phyloP scores from a whole-genome alignment of 2,329 filamentous ascomycete genomes.

The Ampelomyces quisqualis region DNA sequence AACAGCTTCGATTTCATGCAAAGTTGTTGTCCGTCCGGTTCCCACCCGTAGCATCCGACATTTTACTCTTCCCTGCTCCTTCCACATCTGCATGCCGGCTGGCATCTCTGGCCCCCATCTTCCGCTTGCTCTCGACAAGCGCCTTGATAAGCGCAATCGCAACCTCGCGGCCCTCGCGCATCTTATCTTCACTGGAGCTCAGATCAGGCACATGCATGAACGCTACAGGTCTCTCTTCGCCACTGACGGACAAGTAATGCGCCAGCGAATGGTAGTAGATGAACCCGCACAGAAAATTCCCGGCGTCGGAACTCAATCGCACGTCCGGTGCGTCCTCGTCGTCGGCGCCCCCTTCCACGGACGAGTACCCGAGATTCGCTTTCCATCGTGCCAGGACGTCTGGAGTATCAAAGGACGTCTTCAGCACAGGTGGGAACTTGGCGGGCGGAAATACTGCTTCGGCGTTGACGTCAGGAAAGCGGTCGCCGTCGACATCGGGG shows the following conservation, averaged over 20 bases:
- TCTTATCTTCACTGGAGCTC: slow-evolving; percentile 25
- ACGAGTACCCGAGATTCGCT: slow-evolving; percentile 12
- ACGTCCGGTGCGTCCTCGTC: slow-evolving; percentile 23
- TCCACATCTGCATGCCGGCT: neutral
- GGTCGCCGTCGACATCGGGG: slow-evolving; percentile 37
- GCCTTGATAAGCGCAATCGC: slow-evolving; percentile 38
- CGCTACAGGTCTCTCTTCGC: slow-evolving; percentile 31
- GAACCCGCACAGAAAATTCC: slow-evolving; percentile 43
- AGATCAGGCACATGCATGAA: slow-evolving; percentile 43
- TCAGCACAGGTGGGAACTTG: slow-evolving; percentile 25
- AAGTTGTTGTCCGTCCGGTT: slow-evolving; percentile 2
- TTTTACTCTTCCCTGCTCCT: neutral
- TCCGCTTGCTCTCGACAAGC: slow-evolving; percentile 32
- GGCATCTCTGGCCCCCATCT: slow-evolving; percentile 18
- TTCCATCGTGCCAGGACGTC: slow-evolving; percentile 40
- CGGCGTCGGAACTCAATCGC: slow-evolving; percentile 32
- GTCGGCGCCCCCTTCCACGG: neutral
- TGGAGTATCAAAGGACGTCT: slow-evolving; percentile 33
- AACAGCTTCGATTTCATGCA: neutral
- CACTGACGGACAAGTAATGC: slow-evolving; percentile 24
- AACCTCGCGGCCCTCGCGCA: slow-evolving; percentile 32
- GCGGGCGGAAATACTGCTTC: slow-evolving; percentile 19
- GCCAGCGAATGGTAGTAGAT: slow-evolving; percentile 41
- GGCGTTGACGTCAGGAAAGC: slow-evolving; percentile 22
- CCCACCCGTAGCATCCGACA: neutral